These are phyloP conservation scores for Arthrobotrys entomopaga DNA, from an alignment of 2,329 filamentous ascomycete species.

Conservation along the genomic window DNA sequence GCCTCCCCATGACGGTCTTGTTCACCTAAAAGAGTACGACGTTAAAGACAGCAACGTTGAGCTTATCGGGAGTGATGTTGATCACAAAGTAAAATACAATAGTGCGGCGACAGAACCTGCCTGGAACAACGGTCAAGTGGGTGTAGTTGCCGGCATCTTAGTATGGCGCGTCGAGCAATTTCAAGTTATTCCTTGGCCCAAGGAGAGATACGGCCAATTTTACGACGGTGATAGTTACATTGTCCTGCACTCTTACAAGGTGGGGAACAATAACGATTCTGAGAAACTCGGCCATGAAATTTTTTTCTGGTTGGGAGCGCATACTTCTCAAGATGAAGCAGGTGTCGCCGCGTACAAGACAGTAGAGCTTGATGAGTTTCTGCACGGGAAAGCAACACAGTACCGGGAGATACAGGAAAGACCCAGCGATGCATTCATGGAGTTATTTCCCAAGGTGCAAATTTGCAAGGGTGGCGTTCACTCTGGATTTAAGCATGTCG, in stretches of 20 bases:
- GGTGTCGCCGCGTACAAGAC: slow-evolving; percentile 19
- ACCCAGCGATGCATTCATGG: slow-evolving; percentile 6
- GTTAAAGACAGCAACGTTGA: slow-evolving; percentile 12
- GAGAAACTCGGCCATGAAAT: slow-evolving; percentile 7
- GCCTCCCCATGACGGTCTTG: slow-evolving; percentile 12
- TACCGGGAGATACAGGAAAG: slow-evolving; percentile 5
- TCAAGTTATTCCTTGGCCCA: slow-evolving; percentile 1
- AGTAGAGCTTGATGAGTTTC: slow-evolving; percentile 15
- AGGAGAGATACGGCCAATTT: background rate
- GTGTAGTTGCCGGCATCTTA: slow-evolving; percentile 1
- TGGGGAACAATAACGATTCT: background rate
- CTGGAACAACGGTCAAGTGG: slow-evolving; percentile 1
- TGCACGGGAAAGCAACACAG: slow-evolving; percentile 7
- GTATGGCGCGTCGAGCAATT: slow-evolving; percentile 14
- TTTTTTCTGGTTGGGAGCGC: slow-evolving; percentile 9
- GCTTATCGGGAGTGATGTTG: slow-evolving; percentile 3
- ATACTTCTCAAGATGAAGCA: slow-evolving; percentile 12
- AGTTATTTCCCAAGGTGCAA: background rate
- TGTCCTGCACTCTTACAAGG: slow-evolving; percentile 4
- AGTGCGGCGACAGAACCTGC: background rate
- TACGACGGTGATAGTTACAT: slow-evolving; percentile 15
- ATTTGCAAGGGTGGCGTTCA: background rate
- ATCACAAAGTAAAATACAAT: slow-evolving; percentile 18
- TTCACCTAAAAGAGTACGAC: slow-evolving; percentile 13
- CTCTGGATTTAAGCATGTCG: slow-evolving; percentile 7